These are phyloP conservation scores for Sclerotinia glacialis DNA, from an alignment of 2,329 filamentous ascomycete species.

Conservation along the genomic window DNA sequence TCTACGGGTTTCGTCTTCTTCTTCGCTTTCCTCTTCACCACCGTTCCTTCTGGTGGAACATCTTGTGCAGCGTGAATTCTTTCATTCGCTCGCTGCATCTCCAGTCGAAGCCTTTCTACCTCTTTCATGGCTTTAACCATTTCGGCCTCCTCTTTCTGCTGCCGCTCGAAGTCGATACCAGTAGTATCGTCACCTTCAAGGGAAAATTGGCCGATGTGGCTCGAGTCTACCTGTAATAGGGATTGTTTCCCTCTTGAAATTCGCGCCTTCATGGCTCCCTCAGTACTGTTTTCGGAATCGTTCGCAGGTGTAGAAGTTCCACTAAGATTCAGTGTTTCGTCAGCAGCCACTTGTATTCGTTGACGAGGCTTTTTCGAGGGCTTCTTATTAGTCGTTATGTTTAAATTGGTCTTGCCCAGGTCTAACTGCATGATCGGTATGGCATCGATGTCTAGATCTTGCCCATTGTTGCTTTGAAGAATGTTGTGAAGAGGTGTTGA, in stretches of 20 bases:
- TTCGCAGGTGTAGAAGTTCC: slow-evolving; percentile 49
- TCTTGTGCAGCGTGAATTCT: slow-evolving; percentile 68
- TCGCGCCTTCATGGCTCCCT: slow-evolving; percentile 49
- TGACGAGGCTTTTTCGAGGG: slow-evolving; percentile 49
- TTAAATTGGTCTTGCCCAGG: slow-evolving; percentile 53
- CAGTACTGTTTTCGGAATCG: slow-evolving; percentile 54
- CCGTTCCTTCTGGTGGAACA: slow-evolving; percentile 57
- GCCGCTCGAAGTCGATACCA: slow-evolving; percentile 59
- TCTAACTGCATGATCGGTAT: slow-evolving; percentile 96
- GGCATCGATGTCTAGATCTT: slow-evolving; percentile 83
- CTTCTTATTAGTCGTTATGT: slow-evolving; percentile 38
- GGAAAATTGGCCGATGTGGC: slow-evolving; percentile 69
- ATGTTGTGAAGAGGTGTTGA: slow-evolving; percentile 80
- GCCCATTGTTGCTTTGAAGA: slow-evolving; percentile 67
- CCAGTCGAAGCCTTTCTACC: slow-evolving; percentile 78
- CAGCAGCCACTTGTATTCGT: slow-evolving; percentile 65
- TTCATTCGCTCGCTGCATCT: slow-evolving; percentile 84
- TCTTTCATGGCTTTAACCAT: slow-evolving; percentile 87
- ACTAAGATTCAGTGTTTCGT: slow-evolving; percentile 66
- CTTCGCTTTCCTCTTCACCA: slow-evolving; percentile 59
- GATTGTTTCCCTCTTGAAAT: slow-evolving; percentile 54
- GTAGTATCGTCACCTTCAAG: slow-evolving; percentile 54
- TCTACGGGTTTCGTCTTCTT: slow-evolving; percentile 45
- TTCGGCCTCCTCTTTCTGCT: slow-evolving; percentile 76
- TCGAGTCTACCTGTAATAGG: slow-evolving; percentile 83